phyloP scores from a whole-genome alignment of 75 land plant species.

The Picea sitchensis region DNA sequence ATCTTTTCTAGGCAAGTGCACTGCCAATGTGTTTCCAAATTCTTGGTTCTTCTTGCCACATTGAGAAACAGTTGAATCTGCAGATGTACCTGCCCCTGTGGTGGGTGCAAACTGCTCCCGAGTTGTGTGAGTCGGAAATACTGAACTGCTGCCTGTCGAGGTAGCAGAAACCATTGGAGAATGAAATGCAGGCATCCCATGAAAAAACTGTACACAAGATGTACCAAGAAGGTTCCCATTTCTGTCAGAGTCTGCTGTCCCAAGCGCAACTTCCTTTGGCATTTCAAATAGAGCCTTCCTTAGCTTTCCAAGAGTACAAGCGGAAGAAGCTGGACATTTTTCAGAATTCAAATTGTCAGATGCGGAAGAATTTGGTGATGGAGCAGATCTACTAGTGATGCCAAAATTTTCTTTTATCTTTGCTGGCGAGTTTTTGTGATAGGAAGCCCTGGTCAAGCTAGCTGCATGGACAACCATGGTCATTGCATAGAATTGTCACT shows the following conservation, averaged over 20 bases:
- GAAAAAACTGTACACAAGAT: neutral
- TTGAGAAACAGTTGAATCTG: neutral
- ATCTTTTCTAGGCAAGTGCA: neutral
- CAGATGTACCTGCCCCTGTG: neutral
- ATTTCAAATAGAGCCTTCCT: neutral
- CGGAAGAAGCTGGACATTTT: neutral
- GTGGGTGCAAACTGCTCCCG: neutral
- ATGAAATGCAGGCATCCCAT: neutral
- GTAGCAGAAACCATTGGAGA: neutral
- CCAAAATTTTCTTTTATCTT: neutral
- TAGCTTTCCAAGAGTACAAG: neutral
- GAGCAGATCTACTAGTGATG: neutral
- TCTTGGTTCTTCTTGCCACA: neutral
- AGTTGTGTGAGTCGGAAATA: neutral
- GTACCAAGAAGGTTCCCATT: neutral
- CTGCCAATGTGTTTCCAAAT: neutral
- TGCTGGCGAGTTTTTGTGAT: neutral
- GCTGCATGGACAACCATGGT: neutral
- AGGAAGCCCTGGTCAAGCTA: neutral
- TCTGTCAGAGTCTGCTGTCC: neutral
- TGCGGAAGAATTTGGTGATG: constrained; percentile 6
- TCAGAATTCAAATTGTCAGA: neutral
- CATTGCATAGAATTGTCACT: neutral
- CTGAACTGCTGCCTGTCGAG: neutral
- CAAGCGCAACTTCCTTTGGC: neutral